phyloP scores from a whole-genome alignment of 106 monocot genomes.

The Dendrobium huoshanense region DNA sequence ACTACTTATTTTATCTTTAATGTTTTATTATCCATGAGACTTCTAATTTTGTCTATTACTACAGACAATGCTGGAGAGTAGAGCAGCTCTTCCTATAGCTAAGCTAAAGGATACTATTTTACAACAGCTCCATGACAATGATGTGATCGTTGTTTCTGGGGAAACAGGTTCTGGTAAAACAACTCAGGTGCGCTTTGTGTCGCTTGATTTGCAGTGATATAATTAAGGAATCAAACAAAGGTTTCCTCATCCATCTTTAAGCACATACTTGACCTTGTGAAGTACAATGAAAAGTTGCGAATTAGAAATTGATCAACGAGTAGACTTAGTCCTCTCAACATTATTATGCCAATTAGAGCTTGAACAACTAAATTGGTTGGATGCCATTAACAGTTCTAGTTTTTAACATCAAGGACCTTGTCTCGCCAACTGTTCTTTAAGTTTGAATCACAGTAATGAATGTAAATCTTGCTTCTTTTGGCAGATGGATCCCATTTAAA shows the following conservation, averaged over 20 bases:
- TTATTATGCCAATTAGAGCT: not conserved
- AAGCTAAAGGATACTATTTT: conserved; percentile 55
- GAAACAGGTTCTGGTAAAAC: conserved; percentile 99
- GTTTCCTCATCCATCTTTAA: not conserved
- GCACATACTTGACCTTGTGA: not conserved
- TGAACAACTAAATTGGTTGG: not conserved
- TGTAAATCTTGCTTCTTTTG: not conserved
- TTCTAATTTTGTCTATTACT: not conserved
- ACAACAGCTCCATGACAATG: conserved; percentile 55
- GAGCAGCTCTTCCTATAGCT: conserved; percentile 78
- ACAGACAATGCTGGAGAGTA: conserved; percentile 79
- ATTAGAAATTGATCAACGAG: not conserved
- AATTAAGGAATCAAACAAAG: not conserved
- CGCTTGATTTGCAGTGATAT: not conserved
- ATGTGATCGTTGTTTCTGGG: conserved; percentile 87
- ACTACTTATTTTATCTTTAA: not conserved
- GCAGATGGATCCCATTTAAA: not conserved
- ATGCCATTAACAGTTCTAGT: not conserved
- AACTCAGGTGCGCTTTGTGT: conserved; percentile 67
- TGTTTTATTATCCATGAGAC: not conserved
- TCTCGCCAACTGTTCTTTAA: not conserved
- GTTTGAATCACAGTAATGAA: not conserved
- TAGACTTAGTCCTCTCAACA: not conserved
- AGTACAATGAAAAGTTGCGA: not conserved
- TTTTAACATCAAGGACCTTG: not conserved